A percentile compares a stretch with the other conserved stretches of the same genome.
phyloP scores from a whole-genome alignment of 2,329 filamentous ascomycete genomes.

The Tolypocladium tundrense region DNA sequence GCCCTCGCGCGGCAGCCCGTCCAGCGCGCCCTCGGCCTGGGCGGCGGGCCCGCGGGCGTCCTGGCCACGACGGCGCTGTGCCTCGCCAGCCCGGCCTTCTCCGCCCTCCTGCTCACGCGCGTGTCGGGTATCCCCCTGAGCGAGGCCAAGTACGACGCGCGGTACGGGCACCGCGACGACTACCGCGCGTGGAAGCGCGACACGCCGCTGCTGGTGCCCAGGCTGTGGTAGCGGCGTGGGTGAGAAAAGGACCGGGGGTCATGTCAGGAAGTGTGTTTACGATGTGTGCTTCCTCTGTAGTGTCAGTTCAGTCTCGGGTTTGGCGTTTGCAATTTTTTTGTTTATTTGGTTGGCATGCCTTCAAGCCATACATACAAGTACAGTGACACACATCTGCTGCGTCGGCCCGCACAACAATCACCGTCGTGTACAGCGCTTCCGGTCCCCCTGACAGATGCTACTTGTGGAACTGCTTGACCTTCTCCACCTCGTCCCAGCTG shows the following conservation, averaged over 20 bases:
- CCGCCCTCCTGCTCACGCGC: conserved; percentile 51
- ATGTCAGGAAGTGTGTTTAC: no score
- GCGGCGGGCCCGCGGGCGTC: conserved; percentile 24
- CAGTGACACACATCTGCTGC: neutral
- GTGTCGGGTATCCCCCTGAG: conserved; percentile 55
- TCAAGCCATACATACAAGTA: neutral
- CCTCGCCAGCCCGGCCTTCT: conserved; percentile 52
- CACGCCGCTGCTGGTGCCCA: conserved; percentile 55
- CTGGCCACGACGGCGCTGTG: conserved; percentile 30
- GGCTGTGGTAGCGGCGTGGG: conserved; percentile 22
- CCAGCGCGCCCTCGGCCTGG: conserved; percentile 46
- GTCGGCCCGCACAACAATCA: neutral
- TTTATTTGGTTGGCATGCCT: neutral
- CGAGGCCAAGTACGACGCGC: conserved; percentile 58
- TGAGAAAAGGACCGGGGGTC: conserved; percentile 14
- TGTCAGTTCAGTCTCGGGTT: no score
- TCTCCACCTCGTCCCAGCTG: conserved; percentile 89
- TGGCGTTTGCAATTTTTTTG: neutral
- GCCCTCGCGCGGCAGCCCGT: conserved; percentile 43
- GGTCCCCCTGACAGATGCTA: conserved; percentile 15
- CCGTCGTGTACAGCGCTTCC: neutral
- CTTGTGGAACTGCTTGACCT: conserved; percentile 74
- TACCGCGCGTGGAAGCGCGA: conserved; percentile 59
- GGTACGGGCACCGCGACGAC: conserved; percentile 52
- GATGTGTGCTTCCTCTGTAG: no score